Conservation (phyloP, 208 protist species). For the Leishmania martiniquensis region DNA sequence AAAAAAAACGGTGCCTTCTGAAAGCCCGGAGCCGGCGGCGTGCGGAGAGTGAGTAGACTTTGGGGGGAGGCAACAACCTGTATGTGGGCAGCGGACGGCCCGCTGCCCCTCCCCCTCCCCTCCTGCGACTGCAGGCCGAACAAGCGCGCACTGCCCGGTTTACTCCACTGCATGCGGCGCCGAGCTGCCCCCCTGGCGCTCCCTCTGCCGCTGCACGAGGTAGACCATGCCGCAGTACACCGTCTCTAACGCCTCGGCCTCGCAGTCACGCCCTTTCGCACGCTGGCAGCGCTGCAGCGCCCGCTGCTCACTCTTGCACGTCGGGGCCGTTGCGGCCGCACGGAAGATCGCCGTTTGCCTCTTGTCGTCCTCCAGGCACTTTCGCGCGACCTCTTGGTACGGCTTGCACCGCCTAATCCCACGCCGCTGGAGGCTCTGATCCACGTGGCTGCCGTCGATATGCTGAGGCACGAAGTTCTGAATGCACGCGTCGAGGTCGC, state of each 20-base stretch:
- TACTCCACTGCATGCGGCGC: slow-evolving; percentile 10
- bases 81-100: neutral
- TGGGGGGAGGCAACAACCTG: neutral
- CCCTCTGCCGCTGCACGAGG: slow-evolving; percentile 65
- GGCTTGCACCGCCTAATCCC: slow-evolving; percentile 74
- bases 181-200: slow-evolving; percentile 23
- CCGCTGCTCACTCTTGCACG: slow-evolving; percentile 68
- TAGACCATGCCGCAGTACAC: slow-evolving; percentile 89
- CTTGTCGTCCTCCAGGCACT: slow-evolving; percentile 82
- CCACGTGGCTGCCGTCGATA: slow-evolving; percentile 76
- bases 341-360: slow-evolving; percentile 79
- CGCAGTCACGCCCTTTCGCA: slow-evolving; percentile 55
- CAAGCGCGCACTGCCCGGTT: neutral
- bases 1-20: neutral
- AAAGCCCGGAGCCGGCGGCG: neutral
- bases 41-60: neutral
- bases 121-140: neutral
- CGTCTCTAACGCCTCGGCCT: slow-evolving; percentile 78
- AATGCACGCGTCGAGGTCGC: slow-evolving; percentile 83
- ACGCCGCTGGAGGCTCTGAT: slow-evolving; percentile 79
- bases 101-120: neutral
- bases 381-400: slow-evolving; percentile 64
- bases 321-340: slow-evolving; percentile 53
- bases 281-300: slow-evolving; percentile 62
- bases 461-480: slow-evolving; percentile 86